Base-by-base conservation (phyloP, 2,329 filamentous ascomycete genomes). In the Mycocentrospora acerina region DNA sequence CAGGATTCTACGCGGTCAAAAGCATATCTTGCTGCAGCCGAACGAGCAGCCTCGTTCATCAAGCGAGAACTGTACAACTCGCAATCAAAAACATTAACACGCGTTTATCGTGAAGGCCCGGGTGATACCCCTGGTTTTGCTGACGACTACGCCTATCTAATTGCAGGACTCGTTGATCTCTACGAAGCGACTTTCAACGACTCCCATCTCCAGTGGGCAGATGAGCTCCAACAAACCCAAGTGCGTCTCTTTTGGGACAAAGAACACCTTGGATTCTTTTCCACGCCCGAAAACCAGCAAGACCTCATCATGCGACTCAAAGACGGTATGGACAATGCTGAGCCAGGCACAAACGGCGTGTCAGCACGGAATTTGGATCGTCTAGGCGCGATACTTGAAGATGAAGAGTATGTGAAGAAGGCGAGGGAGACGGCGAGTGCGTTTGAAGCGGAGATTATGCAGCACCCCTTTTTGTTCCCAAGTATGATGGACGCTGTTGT, bases 131-230 rank as follows among this genome's bases (percentile, higher is more conserved):
- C 77, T 26, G 90, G 81, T 0, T 95, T 97, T 66, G 88, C 91
- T 1, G 93, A 97, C 55, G 93, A 98, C 69, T 97, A 97, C 61
- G 89, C 91, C 3, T 95, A 91, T 65, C 66, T 97, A 27, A 86
- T 90, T 33, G 81, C 85, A 33, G 91, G 90, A 0, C 74, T 96
- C 2, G 72, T 97, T 40, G 85, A 90, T 52, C 78, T 97, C 18
- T 94, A 94, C 61, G 84, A 91, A 63, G 80, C 85, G 1, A 95
- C 88, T 0, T 85, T 85, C 46, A 83, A 95, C 40, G 82, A 85
- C 49, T 70, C 72, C 29, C 88, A 86, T 70, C 74, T 96, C 4
- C 73, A 84, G 44, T 95, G 91, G 75, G 91, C 91, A 1, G 85
- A 91, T 56, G 76, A 79, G 15, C 71, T 98, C 12, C 91, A 97